Evolutionary conservation across 345 rosid genomes (phyloP).

Genomic region (Eutrema yunnanense): DNA sequence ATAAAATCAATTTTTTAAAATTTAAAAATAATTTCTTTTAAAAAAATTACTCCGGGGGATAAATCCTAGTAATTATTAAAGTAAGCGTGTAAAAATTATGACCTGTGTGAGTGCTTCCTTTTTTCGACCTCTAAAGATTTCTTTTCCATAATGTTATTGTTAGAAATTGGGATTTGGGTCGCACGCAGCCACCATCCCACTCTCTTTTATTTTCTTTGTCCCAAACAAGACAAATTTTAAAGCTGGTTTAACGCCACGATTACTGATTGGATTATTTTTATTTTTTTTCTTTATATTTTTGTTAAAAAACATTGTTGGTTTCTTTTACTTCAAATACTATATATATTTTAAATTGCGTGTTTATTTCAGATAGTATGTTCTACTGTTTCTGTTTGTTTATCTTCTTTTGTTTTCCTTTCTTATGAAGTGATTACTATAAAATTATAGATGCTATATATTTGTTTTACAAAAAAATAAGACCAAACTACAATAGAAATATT

Average conservation of each 20-base stretch:
- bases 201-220: not conserved
- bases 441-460: not conserved
- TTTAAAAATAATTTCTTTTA: too few species aligned
- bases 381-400: not conserved
- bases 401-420: not conserved
- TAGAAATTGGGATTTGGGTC: not conserved
- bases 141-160: constrained; percentile 4
- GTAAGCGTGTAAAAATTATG: not conserved
- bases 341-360: not conserved
- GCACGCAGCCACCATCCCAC: constrained; percentile 14
- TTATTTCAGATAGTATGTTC: not conserved
- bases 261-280: not conserved
- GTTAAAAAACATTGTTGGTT: too few species aligned
- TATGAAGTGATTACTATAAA: not conserved
- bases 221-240: not conserved
- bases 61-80: too few species aligned
- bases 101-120: constrained; percentile 8
- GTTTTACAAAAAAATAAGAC: not conserved
- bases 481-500: not conserved
- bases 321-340: not conserved
- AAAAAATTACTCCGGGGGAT: too few species aligned
- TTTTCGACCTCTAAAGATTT: not conserved
- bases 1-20: too few species aligned
- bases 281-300: too few species aligned
- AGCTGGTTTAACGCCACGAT: not conserved